Conservation (phyloP, 140 eudicot species). For the Ambrosia hybrid region DNA sequence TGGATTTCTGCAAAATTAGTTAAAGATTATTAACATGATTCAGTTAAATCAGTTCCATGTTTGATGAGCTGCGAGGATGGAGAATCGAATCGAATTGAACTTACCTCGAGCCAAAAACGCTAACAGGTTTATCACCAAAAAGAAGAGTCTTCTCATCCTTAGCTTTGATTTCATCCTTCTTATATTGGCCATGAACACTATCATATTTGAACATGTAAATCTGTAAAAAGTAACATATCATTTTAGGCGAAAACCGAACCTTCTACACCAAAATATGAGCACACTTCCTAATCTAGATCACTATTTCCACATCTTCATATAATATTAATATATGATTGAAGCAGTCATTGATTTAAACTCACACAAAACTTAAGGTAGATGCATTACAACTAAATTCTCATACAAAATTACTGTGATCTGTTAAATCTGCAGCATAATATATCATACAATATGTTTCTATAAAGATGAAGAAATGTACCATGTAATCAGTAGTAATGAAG, state of each 20-base stretch:
- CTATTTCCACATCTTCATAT: not conserved
- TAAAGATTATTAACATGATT: not conserved
- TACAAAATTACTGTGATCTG: too few relatives aligned
- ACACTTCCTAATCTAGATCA: too few relatives aligned
- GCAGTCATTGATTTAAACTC: not conserved
- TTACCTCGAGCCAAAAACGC: slow-evolving; percentile 65
- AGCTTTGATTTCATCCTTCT: slow-evolving; percentile 52
- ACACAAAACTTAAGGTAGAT: too few relatives aligned
- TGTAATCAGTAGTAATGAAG: slow-evolving; percentile 68
- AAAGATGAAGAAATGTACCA: slow-evolving; percentile 38
- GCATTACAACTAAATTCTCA: too few relatives aligned
- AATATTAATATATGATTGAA: not conserved
- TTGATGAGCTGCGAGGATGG: slow-evolving; percentile 10
- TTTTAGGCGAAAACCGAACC: too few relatives aligned
- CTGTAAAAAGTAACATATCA: slow-evolving; percentile 25
- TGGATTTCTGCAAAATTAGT: slow-evolving; percentile 49
- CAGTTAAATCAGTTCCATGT: not conserved
- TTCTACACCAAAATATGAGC: too few relatives aligned
- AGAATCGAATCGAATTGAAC: not conserved
- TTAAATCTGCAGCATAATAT: too few relatives aligned
- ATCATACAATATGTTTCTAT: too few relatives aligned
- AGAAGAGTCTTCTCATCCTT: slow-evolving; percentile 76
- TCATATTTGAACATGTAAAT: slow-evolving; percentile 88
- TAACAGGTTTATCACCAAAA: slow-evolving; percentile 60
- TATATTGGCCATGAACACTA: slow-evolving; percentile 78